Base-by-base conservation (phyloP, 31 red algal species). In the Odonthalia washingtoniensis region DNA sequence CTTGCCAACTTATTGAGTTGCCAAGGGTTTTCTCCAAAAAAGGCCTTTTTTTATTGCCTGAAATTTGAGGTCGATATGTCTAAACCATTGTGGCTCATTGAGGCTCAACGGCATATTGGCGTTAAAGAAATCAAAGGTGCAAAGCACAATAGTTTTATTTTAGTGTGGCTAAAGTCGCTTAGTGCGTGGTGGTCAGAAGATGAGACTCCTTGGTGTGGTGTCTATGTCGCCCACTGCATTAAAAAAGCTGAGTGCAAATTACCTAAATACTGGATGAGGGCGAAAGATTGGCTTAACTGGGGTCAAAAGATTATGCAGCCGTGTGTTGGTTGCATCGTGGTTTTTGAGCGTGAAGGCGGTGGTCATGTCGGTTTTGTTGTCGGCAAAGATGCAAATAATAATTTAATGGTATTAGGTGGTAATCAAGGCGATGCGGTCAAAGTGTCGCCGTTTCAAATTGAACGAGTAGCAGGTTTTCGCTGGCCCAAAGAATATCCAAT, bases 401-500 rank as follows among this genome's bases (percentile, higher is more conserved):
- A 62, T 62, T 24, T 62, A 16, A 62, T 62, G 53, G 53, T 62
- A 24, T 24, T 62, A 18, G 53, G 53, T 24, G 53, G 53, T 24
- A 62, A 62, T 62, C 53, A 62, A 24, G 53, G 17, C 17, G 24
- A 62, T 24, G 17, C 17, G 17, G 53, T 62, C 17, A 62, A 24
- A 16, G 24, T 62, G 17, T 24, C 17, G 17, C 53, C 53, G 53
- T 62, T 62, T 24, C 16, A 62, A 62, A 16, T 16, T 24, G 53
- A 62, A 16, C 53, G 53, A 18, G 53, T 62, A 24, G 17, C 24
- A 16, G 16, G 17, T 24, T 62, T 18, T 24, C 53, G 24, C 24
- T 62, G 53, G 53, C 53, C 53, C 16, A 62, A 62, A 62, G 53
- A n/a, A n/a, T n/a, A n/a, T n/a, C n/a, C n/a, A n/a, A n/a, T n/a